Conservation (phyloP, 352 stramenopile genomes). For the Globisporangium solare region DNA sequence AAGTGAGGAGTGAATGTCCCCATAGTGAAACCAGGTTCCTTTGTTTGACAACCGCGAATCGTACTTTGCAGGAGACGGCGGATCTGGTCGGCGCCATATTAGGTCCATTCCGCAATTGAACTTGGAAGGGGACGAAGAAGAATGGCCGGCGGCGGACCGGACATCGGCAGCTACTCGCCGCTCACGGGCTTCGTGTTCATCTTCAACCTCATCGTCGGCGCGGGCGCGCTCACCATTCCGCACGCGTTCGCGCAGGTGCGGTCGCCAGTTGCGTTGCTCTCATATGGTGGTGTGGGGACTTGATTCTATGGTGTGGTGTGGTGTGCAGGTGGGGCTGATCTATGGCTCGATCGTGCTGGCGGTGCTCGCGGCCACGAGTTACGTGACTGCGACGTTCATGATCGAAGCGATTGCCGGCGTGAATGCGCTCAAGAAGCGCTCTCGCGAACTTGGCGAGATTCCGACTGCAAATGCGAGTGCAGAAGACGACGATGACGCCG, state of each 20-base stretch:
- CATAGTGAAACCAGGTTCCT: too few relatives aligned
- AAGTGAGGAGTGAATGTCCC: too few relatives aligned
- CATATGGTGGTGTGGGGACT: background rate
- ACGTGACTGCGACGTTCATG: constrained; percentile 85
- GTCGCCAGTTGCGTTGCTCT: background rate
- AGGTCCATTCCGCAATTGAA: background rate
- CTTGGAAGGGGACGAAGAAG: background rate
- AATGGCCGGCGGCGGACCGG: constrained; percentile 49
- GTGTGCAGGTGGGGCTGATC: constrained; percentile 52
- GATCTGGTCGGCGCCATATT: too few relatives aligned
- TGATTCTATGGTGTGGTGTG: background rate
- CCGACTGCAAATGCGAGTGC: background rate
- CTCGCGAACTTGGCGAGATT: constrained; percentile 25
- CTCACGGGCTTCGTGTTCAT: constrained; percentile 89
- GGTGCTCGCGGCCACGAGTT: constrained; percentile 63
- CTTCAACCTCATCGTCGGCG: constrained; percentile 88
- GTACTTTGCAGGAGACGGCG: background rate
- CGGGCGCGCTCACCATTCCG: constrained; percentile 82
- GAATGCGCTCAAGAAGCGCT: constrained; percentile 66
- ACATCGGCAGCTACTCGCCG: constrained; percentile 75
- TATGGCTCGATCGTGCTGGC: constrained; percentile 63
- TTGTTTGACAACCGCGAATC: too few relatives aligned
- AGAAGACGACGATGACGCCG: constrained; percentile 13
- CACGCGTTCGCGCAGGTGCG: constrained; percentile 78
- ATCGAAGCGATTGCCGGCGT: constrained; percentile 77